Conservation (phyloP, 768 basidiomycete genomes). For the Collybiopsis luxurians region DNA sequence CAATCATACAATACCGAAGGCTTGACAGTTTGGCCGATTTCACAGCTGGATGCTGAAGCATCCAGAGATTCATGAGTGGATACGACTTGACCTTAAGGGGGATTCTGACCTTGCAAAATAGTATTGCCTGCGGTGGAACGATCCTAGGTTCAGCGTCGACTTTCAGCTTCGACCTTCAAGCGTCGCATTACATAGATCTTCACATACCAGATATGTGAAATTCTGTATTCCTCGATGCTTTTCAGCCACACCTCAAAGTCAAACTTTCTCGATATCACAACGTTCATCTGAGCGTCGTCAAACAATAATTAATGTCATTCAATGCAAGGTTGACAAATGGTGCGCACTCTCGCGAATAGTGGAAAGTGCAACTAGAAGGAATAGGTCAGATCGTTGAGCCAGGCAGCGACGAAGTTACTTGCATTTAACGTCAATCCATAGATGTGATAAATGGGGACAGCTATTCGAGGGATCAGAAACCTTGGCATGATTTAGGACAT, state of each 20-base stretch:
- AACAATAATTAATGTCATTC: background rate
- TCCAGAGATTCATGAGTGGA: background rate
- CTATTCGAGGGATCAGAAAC: background rate
- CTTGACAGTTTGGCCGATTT: constrained; percentile 48
- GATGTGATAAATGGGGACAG: background rate
- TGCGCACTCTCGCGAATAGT: constrained; percentile 50
- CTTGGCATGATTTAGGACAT: background rate
- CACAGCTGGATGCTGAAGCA: constrained; percentile 45
- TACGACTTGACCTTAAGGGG: background rate
- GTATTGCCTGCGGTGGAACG: constrained; percentile 64
- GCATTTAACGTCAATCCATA: too few species aligned
- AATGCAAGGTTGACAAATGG: background rate
- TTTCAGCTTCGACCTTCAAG: too few species aligned
- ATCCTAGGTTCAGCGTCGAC: constrained; percentile 38
- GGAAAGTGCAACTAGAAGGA: constrained; percentile 44
- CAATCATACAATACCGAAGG: constrained; percentile 52
- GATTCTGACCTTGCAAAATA: constrained; percentile 57
- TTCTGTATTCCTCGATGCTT: constrained; percentile 51
- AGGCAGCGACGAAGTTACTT: too few species aligned
- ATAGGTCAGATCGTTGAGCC: too few species aligned
- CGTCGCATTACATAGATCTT: too few species aligned
- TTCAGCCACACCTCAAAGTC: constrained; percentile 52
- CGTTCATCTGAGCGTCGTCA: constrained; percentile 35
- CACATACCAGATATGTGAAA: constrained; percentile 55
- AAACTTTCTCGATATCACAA: constrained; percentile 68